Percentiles rank a stretch among this genome's conserved stretches.
phyloP scores from a whole-genome alignment of 331 rosid genomes.

The Telfairia occidentalis region DNA sequence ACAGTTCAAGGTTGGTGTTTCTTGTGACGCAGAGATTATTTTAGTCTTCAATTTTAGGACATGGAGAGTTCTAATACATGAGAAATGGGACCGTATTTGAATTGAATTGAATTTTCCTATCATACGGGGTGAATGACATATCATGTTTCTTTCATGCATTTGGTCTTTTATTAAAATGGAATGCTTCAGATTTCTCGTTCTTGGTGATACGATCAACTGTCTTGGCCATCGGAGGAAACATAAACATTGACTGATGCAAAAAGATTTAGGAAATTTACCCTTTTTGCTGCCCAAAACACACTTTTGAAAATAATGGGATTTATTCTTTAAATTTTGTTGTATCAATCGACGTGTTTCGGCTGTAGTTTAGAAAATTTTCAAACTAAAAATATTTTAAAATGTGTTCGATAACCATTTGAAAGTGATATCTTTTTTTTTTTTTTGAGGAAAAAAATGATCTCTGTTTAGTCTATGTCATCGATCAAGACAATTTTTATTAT shows the following conservation, averaged over 20 bases:
- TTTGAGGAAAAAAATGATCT: no score
- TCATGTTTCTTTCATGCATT: constrained; percentile 37
- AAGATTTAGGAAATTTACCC: not conserved
- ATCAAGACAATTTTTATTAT: no score
- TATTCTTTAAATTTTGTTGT: no score
- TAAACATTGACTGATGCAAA: not conserved
- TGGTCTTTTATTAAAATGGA: constrained; percentile 8
- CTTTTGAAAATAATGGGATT: no score
- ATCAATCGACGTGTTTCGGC: no score
- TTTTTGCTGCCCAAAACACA: no score
- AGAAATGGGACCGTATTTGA: not conserved
- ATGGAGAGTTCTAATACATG: not conserved
- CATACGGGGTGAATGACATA: constrained; percentile 28
- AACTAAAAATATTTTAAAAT: no score
- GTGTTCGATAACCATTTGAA: no score
- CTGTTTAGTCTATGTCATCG: no score
- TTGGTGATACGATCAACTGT: not conserved
- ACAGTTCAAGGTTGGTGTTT: not conserved
- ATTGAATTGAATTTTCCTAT: constrained; percentile 6
- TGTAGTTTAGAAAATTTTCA: no score
- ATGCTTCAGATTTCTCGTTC: not conserved
- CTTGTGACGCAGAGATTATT: not conserved
- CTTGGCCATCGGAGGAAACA: not conserved
- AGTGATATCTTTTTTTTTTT: no score
- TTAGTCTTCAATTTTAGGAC: not conserved